phyloP scores from a whole-genome alignment of 1,284 basidiomycete genomes.

The Neonothopanus nambi region DNA sequence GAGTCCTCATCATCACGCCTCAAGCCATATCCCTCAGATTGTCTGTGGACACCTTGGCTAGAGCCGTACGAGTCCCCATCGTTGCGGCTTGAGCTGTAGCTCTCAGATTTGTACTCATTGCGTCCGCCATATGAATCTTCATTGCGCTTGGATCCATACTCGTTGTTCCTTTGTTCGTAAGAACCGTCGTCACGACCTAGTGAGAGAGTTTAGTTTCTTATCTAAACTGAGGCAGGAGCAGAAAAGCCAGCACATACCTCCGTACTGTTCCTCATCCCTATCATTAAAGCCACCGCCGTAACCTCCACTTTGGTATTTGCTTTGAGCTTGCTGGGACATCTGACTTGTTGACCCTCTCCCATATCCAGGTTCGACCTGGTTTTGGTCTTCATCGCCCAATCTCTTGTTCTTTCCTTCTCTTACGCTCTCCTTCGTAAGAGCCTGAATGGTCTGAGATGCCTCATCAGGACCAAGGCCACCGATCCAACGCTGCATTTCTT shows the following conservation, averaged over 20 bases:
- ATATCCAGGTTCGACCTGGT: constrained; percentile 37
- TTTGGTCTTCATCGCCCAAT: constrained; percentile 33
- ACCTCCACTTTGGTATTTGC: constrained; percentile 20
- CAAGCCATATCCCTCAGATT: constrained; percentile 13
- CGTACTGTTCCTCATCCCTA: not conserved
- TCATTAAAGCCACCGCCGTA: constrained; percentile 2
- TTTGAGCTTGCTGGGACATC: not conserved
- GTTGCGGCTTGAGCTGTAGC: constrained; percentile 5
- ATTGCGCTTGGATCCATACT: not conserved
- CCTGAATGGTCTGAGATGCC: constrained; percentile 39
- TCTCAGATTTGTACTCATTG: not conserved
- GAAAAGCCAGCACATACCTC: not conserved
- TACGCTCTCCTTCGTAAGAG: constrained; percentile 53
- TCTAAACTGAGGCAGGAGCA: too few relatives aligned
- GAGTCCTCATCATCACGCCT: not conserved
- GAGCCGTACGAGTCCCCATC: not conserved
- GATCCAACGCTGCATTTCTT: constrained; percentile 59
- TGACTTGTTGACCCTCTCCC: constrained; percentile 13
- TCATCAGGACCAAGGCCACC: constrained; percentile 49
- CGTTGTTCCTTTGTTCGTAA: too few relatives aligned
- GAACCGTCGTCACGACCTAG: too few relatives aligned
- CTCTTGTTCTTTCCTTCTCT: constrained; percentile 40
- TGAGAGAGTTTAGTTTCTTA: too few relatives aligned
- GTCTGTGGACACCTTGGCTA: constrained; percentile 13
- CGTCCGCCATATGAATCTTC: not conserved